Percentiles rank a stretch among this genome's conserved stretches.
These are phyloP conservation scores for Anastatica hierochuntica DNA, from an alignment of 345 rosid species.

Conservation along the genomic window DNA sequence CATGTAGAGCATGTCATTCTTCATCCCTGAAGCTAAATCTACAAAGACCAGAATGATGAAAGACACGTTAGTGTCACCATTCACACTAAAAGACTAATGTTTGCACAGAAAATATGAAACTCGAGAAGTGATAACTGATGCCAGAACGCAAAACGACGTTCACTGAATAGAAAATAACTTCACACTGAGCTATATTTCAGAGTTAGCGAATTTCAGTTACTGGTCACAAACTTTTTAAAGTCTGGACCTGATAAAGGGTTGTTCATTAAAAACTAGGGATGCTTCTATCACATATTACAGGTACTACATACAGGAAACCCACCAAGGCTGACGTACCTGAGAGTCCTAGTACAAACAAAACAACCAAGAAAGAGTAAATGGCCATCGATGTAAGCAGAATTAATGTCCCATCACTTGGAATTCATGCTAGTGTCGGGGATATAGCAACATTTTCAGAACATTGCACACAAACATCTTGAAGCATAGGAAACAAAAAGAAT, in stretches of 20 bases:
- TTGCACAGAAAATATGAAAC: background rate
- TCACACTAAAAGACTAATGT: background rate
- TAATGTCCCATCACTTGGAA: background rate
- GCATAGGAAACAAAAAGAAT: background rate
- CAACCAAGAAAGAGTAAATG: background rate
- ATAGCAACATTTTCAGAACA: background rate
- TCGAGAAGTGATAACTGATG: too few relatives aligned
- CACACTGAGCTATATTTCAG: too few relatives aligned
- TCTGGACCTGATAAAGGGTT: background rate
- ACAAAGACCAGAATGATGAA: background rate
- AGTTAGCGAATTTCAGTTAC: too few relatives aligned
- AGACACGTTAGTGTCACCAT: background rate
- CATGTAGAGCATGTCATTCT: background rate
- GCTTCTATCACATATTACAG: constrained; percentile 16
- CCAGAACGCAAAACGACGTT: too few relatives aligned
- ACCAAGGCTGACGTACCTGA: constrained; percentile 59
- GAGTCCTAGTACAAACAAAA: background rate
- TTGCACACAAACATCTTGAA: too few relatives aligned
- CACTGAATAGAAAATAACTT: too few relatives aligned
- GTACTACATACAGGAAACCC: constrained; percentile 38
- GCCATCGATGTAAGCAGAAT: background rate
- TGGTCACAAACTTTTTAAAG: constrained; percentile 55
- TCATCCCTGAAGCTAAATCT: constrained; percentile 1
- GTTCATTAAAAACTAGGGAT: background rate
- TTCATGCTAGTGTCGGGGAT: background rate